These are phyloP conservation scores for Mycena sanguinolenta DNA, from an alignment of 768 basidiomycete genomes.

Conservation along the genomic window DNA sequence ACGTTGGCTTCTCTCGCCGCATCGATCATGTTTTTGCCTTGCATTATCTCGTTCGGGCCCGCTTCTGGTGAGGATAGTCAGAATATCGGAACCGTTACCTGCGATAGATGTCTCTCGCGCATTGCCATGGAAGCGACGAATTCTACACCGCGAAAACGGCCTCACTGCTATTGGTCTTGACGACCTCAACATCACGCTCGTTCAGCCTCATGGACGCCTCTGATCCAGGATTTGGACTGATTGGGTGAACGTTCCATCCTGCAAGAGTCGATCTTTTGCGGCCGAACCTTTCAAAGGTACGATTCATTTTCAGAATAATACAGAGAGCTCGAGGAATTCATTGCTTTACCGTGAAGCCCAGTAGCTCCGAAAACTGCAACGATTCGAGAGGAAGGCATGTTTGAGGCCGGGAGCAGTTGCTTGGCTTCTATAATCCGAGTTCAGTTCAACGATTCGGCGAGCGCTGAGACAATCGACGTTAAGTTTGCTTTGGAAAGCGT, in stretches of 20 bases:
- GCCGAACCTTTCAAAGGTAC: slow-evolving; percentile 45
- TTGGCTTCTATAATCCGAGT: too few species aligned
- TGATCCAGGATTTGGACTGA: slow-evolving; percentile 47
- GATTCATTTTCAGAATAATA: not conserved
- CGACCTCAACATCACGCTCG: slow-evolving; percentile 35
- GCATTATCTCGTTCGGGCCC: slow-evolving; percentile 25
- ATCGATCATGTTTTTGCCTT: slow-evolving; percentile 43
- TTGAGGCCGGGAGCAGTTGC: too few species aligned
- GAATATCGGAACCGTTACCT: not conserved
- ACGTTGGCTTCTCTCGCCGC: slow-evolving; percentile 42
- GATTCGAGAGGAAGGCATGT: slow-evolving; percentile 34
- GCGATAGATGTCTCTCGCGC: not conserved
- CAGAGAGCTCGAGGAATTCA: not conserved
- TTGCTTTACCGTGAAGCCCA: slow-evolving; percentile 46
- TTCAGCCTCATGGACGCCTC: slow-evolving; percentile 42
- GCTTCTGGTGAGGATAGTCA: not conserved
- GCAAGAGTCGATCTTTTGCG: slow-evolving; percentile 44
- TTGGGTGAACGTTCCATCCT: slow-evolving; percentile 49
- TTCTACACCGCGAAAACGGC: slow-evolving; percentile 48
- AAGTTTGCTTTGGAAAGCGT: too few species aligned
- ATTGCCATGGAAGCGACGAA: too few species aligned
- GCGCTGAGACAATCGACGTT: too few species aligned
- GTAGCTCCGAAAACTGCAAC: slow-evolving; percentile 53
- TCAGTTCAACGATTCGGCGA: too few species aligned
- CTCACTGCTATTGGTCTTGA: slow-evolving; percentile 41